These are phyloP conservation scores for Solidago caesia DNA, from an alignment of 129 eudicot species.

Conservation along the genomic window DNA sequence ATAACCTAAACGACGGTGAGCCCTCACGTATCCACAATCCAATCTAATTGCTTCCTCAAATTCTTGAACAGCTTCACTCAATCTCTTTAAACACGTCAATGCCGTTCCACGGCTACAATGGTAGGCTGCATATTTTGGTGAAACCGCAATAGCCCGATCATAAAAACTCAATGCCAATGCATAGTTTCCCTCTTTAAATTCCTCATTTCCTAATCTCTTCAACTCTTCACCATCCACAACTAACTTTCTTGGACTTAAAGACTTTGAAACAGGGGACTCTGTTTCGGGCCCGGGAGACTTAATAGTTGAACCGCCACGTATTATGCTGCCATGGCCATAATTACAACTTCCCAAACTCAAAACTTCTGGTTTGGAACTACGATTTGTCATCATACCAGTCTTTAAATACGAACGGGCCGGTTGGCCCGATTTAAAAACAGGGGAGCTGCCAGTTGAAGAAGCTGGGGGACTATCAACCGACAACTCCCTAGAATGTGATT, in stretches of 20 bases:
- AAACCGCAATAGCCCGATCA: conserved; percentile 53
- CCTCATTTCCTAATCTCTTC: conserved; percentile 63
- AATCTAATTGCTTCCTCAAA: conserved; percentile 75
- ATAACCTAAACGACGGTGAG: conserved; percentile 79
- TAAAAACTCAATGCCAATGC: conserved; percentile 64
- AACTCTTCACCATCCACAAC: conserved; percentile 57
- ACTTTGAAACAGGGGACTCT: background rate
- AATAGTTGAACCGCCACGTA: conserved; percentile 54
- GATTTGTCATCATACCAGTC: conserved; percentile 58
- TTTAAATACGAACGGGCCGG: conserved; percentile 73
- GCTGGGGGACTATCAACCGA: conserved; percentile 76
- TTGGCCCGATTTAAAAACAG: conserved; percentile 52
- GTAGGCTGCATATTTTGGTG: conserved; percentile 67
- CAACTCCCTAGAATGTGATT: conserved; percentile 61
- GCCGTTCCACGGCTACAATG: conserved; percentile 74
- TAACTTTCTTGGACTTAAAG: conserved; percentile 11
- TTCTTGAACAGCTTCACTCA: conserved; percentile 63
- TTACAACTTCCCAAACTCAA: conserved; percentile 62
- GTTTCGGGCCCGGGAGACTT: conserved; percentile 26
- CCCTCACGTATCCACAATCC: conserved; percentile 64
- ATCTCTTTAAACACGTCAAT: conserved; percentile 60
- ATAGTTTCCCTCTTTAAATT: conserved; percentile 50
- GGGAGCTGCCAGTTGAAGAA: conserved; percentile 44
- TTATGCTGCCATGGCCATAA: conserved; percentile 93
- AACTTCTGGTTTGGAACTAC: conserved; percentile 53